Percentiles rank a stretch among this genome's conserved stretches.
These are phyloP conservation scores for Cryptococcus sp. DNA, from an alignment of 1,284 basidiomycete genomes.

Conservation along the genomic window DNA sequence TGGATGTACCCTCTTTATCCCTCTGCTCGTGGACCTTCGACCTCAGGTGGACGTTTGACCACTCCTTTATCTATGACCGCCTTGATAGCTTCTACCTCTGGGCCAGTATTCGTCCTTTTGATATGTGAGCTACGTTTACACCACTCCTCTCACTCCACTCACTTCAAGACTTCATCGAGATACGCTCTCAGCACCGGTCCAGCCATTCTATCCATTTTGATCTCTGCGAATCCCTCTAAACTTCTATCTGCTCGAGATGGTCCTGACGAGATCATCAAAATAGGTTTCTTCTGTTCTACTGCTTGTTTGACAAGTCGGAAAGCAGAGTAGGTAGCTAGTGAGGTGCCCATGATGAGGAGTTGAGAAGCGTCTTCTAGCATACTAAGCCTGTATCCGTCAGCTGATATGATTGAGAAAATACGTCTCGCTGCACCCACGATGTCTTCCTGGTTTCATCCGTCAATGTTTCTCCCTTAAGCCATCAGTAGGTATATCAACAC, in stretches of 20 bases:
- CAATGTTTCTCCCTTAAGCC: slow-evolving; percentile 65
- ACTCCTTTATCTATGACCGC: slow-evolving; percentile 34
- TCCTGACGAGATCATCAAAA: slow-evolving; percentile 76
- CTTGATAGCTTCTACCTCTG: slow-evolving; percentile 35
- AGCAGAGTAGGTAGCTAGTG: slow-evolving; percentile 85
- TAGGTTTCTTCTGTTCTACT: slow-evolving; percentile 65
- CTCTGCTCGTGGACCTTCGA: slow-evolving; percentile 32
- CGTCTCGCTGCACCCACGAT: slow-evolving; percentile 57
- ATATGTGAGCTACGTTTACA: background rate
- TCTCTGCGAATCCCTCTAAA: slow-evolving; percentile 47
- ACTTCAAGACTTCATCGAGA: slow-evolving; percentile 39
- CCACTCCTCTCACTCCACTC: slow-evolving; percentile 6
- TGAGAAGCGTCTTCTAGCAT: slow-evolving; percentile 54
- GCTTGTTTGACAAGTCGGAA: slow-evolving; percentile 81
- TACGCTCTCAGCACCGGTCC: slow-evolving; percentile 64
- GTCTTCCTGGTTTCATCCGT: slow-evolving; percentile 58
- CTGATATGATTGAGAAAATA: background rate
- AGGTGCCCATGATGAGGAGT: slow-evolving; percentile 77
- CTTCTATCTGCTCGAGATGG: slow-evolving; percentile 75
- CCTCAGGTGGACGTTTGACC: slow-evolving; percentile 32
- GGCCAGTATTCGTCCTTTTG: slow-evolving; percentile 23
- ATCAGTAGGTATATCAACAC: background rate
- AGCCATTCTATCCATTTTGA: slow-evolving; percentile 69
- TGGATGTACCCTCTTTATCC: slow-evolving; percentile 9
- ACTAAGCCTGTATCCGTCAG: slow-evolving; percentile 1